Percentiles rank a stretch among this genome's conserved stretches.
Conservation (phyloP, 2,329 filamentous ascomycete species). For the Talaromyces verruculosus region DNA sequence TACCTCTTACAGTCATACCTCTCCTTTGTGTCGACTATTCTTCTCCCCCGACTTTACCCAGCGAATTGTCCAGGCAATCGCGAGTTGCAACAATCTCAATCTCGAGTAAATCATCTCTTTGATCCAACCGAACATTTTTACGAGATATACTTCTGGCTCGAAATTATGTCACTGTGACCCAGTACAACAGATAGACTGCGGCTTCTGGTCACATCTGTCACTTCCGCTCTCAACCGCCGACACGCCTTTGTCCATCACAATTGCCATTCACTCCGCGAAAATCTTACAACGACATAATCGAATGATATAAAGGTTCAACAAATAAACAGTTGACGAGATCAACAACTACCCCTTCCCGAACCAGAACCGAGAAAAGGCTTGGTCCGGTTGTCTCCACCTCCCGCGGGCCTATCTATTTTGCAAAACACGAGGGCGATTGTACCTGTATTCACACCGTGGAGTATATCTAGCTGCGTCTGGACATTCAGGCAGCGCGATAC, state of each 20-base stretch:
- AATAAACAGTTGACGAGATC: neutral
- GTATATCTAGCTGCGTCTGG: neutral
- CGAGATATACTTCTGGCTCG: neutral
- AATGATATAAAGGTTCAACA: conserved; percentile 2
- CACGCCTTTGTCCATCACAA: neutral
- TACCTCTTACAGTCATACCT: neutral
- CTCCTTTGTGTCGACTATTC: neutral
- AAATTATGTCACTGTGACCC: conserved; percentile 13
- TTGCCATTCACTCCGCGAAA: neutral
- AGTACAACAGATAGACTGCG: conserved; percentile 2
- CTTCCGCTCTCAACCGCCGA: neutral
- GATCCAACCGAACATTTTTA: neutral
- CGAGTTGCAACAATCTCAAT: neutral
- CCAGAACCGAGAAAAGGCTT: conserved; percentile 18
- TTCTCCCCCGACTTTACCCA: neutral
- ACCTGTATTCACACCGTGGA: neutral
- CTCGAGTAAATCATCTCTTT: neutral
- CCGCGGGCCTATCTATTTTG: conserved; percentile 8
- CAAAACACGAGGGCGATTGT: neutral
- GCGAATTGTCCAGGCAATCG: neutral
- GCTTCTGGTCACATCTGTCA: conserved; percentile 7
- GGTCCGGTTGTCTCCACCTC: conserved; percentile 22
- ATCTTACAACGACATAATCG: neutral
- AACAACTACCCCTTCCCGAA: conserved; percentile 9
- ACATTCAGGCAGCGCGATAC: neutral